Evolutionary conservation across 805 yeast species (phyloP).

Genomic region (Candida pini): DNA sequence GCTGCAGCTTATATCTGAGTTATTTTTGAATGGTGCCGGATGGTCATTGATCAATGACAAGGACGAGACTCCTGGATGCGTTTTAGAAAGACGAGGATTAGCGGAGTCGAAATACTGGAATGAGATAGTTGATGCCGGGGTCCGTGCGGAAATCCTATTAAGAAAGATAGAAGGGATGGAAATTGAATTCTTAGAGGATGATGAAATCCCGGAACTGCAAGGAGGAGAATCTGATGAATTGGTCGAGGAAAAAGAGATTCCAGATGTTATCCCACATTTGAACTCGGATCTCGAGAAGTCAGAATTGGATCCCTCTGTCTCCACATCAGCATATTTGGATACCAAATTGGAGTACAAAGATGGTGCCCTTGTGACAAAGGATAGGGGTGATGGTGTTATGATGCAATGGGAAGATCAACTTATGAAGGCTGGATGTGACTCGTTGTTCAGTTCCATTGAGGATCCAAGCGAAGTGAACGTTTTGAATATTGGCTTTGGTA

Average conservation of each 20-base stretch:
- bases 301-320: slow-evolving; percentile 51
- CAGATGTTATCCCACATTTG: slow-evolving; percentile 16
- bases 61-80: slow-evolving; percentile 80
- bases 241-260: slow-evolving; percentile 13
- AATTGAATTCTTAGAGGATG: slow-evolving; percentile 53
- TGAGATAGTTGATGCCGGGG: slow-evolving; percentile 76
- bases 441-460: slow-evolving; percentile 48
- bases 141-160: slow-evolving; percentile 77
- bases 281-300: slow-evolving; percentile 18
- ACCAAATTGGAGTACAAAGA: slow-evolving; percentile 65
- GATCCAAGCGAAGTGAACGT: slow-evolving; percentile 40
- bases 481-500: slow-evolving; percentile 89
- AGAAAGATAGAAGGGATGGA: slow-evolving; percentile 62
- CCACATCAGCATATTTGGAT: slow-evolving; percentile 57
- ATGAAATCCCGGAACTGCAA: slow-evolving; percentile 15
- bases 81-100: slow-evolving; percentile 50
- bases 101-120: slow-evolving; percentile 35
- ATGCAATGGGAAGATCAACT: slow-evolving; percentile 91
- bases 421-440: slow-evolving; percentile 75
- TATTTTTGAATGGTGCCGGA: slow-evolving; percentile 86
- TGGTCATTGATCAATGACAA: slow-evolving; percentile 78
- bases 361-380: slow-evolving; percentile 65
- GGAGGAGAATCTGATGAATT: slow-evolving; percentile 16
- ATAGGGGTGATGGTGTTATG: slow-evolving; percentile 86
- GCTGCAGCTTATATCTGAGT: slow-evolving; percentile 48